A percentile compares a stretch with the other conserved stretches of the same genome.
These are phyloP conservation scores for Davidsoniella eucalypti DNA, from an alignment of 2,329 filamentous ascomycete genomes.

Conservation along the genomic window DNA sequence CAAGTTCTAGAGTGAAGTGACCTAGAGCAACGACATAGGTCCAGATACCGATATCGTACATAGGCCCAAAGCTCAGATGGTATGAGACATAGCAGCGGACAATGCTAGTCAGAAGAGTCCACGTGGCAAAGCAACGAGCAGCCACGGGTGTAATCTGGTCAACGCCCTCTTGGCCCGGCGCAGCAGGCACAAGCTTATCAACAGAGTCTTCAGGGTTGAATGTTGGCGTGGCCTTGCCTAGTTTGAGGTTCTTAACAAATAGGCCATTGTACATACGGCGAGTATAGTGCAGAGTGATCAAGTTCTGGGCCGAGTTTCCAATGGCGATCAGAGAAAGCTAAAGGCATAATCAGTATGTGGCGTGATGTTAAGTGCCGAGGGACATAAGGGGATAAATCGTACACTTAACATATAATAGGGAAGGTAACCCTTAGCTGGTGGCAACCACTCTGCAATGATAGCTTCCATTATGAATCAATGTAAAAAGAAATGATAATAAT, in stretches of 20 bases:
- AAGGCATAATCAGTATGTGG: not conserved
- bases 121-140: constrained; percentile 70
- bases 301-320: constrained; percentile 73
- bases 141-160: constrained; percentile 59
- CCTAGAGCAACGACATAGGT: constrained; percentile 63
- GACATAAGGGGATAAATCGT: constrained; percentile 16
- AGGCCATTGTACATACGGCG: constrained; percentile 68
- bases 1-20: constrained; percentile 70
- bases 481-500: not conserved
- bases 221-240: constrained; percentile 24
- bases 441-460: constrained; percentile 24
- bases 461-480: constrained; percentile 25
- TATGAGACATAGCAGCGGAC: constrained; percentile 74
- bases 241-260: constrained; percentile 34
- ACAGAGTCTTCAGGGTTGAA: constrained; percentile 36
- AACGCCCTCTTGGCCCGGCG: constrained; percentile 26
- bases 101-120: constrained; percentile 64
- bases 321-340: constrained; percentile 72
- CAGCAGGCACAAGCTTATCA: constrained; percentile 32
- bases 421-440: constrained; percentile 34
- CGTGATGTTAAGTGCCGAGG: not conserved
- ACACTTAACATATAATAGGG: constrained; percentile 44
- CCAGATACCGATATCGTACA: constrained; percentile 69
- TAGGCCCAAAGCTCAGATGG: constrained; percentile 51
- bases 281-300: constrained; percentile 63